Base-by-base conservation (phyloP, 176 grass and related monocot species). In the Guadua angustifolia region DNA sequence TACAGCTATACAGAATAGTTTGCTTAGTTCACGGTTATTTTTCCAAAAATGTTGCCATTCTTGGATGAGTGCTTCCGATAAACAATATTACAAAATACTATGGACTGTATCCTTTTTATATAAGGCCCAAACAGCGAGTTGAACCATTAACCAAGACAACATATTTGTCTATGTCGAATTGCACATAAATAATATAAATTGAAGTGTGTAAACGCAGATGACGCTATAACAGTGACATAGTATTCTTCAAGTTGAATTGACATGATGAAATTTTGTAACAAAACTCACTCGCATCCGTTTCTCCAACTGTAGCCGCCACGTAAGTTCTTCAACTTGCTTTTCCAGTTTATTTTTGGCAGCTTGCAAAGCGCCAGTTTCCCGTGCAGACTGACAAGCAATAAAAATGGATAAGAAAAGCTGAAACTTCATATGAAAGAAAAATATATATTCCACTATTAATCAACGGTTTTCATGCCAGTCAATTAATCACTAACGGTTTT, bases 291-390 rank as follows among this genome's bases (percentile, higher is more conserved):
- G 84, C 91, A 98, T 89, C 79, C 91, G 91, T 80, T 94, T 98
- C 86, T 98, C 96, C 79, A 98, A 80, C 78, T 92, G 91, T 63
- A 95, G 75, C 74, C 89, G 82, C 96, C 93, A 98, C 5, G 89
- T 90, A 86, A 98, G 96, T 77, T 98, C 96, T 75, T 98, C 93
- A 36, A 98, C 91, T 98, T 98, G 87, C 55, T 98, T 98, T 88
- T 95, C 96, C 74, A 98, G 84, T 81, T 98, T 95, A 79, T 94
- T 98, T 86, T 98, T 98, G 67, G 93, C 96, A 64, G 91, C 93
- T 94, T 98, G 96, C 75, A 98, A 85, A 25, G 96, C 96, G 38
- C 96, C 95, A 66, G 95, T 98, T 92, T 98, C 95, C 75, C 89
- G 94, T 79, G 95, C 95, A 77, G 95, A 89, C 95, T 98, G 69